These are phyloP conservation scores for Phytophthora rubi DNA, from an alignment of 352 stramenopile species.

Conservation along the genomic window DNA sequence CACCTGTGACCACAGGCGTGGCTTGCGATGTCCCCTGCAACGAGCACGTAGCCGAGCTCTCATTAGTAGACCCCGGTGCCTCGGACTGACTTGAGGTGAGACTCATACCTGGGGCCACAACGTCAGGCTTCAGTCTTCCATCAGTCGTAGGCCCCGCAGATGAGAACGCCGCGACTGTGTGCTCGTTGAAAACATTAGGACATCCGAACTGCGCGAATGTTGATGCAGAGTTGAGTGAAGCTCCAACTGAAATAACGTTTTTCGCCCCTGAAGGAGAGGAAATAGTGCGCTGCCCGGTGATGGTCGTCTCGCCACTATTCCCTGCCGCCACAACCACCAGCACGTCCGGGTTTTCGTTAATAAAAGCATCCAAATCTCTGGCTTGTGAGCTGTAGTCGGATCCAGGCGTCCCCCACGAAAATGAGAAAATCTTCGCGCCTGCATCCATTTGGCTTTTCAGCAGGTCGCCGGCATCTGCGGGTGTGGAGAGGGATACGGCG, in stretches of 20 bases:
- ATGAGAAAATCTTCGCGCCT: conserved; percentile 83
- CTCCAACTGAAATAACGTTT: conserved; percentile 86
- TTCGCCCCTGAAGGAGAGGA: conserved; percentile 84
- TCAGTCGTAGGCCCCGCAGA: conserved; percentile 83
- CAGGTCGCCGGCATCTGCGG: conserved; percentile 63
- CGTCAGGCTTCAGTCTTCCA: conserved; percentile 86
- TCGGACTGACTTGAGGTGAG: conserved; percentile 79
- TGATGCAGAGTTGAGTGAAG: conserved; percentile 68
- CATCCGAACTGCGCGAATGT: conserved; percentile 60
- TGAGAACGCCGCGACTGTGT: conserved; percentile 85
- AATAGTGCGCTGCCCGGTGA: conserved; percentile 62
- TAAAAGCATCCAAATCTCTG: conserved; percentile 78
- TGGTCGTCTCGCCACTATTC: conserved; percentile 85
- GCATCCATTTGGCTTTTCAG: conserved; percentile 74
- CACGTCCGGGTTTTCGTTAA: conserved; percentile 87
- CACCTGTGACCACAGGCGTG: conserved; percentile 74
- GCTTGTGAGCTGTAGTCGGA: conserved; percentile 83
- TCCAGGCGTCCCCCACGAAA: conserved; percentile 81
- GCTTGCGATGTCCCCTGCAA: conserved; percentile 83
- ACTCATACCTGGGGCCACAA: conserved; percentile 86
- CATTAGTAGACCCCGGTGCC: conserved; percentile 54
- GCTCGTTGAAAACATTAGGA: conserved; percentile 71
- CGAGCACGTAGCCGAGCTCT: conserved; percentile 66
- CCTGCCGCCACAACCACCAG: conserved; percentile 89
- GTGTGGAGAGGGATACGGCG: conserved; percentile 63